A percentile compares a stretch with the other conserved stretches of the same genome.
phyloP scores from a whole-genome alignment of 495 filamentous ascomycete species.

The Cenococcum geophilum region DNA sequence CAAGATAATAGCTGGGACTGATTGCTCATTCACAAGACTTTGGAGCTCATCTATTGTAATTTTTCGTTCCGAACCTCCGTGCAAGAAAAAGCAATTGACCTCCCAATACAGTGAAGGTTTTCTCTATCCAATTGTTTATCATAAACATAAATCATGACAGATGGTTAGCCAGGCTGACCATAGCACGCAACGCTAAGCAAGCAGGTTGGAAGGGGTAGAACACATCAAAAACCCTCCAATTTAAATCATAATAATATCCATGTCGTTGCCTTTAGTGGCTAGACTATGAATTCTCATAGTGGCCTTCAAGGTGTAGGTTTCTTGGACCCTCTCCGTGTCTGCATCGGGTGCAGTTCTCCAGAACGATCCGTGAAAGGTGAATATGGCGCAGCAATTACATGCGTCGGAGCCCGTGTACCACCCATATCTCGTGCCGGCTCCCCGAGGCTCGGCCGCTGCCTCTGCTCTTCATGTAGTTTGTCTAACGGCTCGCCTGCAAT shows the following conservation, averaged over 20 bases:
- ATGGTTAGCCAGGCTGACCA: no score
- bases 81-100: background rate
- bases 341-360: slow-evolving; percentile 25
- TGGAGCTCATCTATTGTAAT: no score
- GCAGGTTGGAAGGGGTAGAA: no score
- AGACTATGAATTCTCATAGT: no score
- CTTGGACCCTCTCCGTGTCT: slow-evolving; percentile 24
- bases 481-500: slow-evolving; percentile 74
- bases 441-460: slow-evolving; percentile 54
- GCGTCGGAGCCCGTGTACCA: slow-evolving; percentile 43
- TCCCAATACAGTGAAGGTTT: background rate
- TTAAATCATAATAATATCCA: background rate
- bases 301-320: slow-evolving; percentile 12
- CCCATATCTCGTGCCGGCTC: slow-evolving; percentile 40
- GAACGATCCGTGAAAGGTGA: slow-evolving; percentile 47
- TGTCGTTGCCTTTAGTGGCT: background rate
- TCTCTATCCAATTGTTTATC: background rate
- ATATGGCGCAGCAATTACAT: slow-evolving; percentile 67
- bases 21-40: no score
- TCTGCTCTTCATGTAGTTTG: slow-evolving; percentile 74
- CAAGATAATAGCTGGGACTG: no score
- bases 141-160: background rate
- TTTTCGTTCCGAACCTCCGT: no score
- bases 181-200: no score
- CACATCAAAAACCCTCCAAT: background rate